Conservation (phyloP, 345 rosid species). For the Lumnitzera racemosa region DNA sequence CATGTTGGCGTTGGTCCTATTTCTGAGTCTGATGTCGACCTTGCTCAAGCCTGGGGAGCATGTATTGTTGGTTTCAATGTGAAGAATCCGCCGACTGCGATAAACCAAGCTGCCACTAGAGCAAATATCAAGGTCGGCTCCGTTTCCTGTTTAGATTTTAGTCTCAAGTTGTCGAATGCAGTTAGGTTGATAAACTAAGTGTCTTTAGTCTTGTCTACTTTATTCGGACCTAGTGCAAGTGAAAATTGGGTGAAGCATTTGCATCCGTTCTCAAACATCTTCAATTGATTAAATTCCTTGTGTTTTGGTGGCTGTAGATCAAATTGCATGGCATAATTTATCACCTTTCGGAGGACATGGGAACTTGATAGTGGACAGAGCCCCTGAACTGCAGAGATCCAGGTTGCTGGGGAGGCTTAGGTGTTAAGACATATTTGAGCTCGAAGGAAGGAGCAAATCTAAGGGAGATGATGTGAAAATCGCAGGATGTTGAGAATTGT, state of each 20-base stretch:
- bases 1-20: constrained; percentile 84
- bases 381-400: constrained; percentile 70
- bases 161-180: not conserved
- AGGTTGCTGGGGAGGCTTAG: constrained; percentile 82
- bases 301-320: constrained; percentile 31
- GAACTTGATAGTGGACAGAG: constrained; percentile 75
- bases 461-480: constrained; percentile 70
- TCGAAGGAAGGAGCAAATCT: constrained; percentile 67
- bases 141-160: not conserved
- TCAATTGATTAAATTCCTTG: not conserved
- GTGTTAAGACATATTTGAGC: constrained; percentile 55
- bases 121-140: constrained; percentile 52
- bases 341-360: constrained; percentile 81
- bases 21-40: constrained; percentile 80
- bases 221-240: no score
- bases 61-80: constrained; percentile 78
- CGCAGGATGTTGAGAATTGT: constrained; percentile 48
- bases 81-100: constrained; percentile 40
- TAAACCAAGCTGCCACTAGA: constrained; percentile 40
- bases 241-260: no score
- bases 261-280: no score
- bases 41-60: constrained; percentile 79
- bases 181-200: not conserved
- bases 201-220: no score
- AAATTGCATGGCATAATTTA: constrained; percentile 71